Evolutionary conservation across 1,284 basidiomycete species (phyloP), one percentile per base, ranked within the genome.

Genomic region (Moesziomyces sp.): DNA sequence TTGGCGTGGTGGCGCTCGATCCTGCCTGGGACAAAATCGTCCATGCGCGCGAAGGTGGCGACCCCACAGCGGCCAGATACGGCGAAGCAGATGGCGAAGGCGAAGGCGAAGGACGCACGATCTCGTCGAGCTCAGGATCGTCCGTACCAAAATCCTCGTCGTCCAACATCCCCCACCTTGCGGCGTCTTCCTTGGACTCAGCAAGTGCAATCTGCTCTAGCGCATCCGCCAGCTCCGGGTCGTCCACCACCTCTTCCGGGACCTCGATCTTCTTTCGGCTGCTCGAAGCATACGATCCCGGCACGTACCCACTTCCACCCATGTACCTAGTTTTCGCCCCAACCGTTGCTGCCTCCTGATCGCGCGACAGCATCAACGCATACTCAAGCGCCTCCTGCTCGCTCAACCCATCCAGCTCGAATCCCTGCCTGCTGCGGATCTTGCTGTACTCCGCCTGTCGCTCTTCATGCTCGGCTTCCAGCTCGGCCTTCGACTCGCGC

Each of bases 321-420:
- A 63, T 59, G 26, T 23, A 13, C 18, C 24, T 54, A 4, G 61
- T 64, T 26, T 69, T 58, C 5, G 1, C 46, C 2, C 26, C 47
- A 0, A 52, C 62, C 18, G 47, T 78, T 5, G 70, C 81, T 59
- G 87, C 86, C 24, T 89, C 89, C 79, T 93, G 91, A 40, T 94
- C 93, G 6, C 91, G 89, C 68, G 91, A 93, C 60, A 94, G 87
- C 92, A 94, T 93, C 55, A 94, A 83, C 0, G 90, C 88, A 78
- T 94, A 94, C 74, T 92, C 91, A 21, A 94, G 85, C 0, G 91
- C 92, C 78, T 93, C 92, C 8, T 86, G 85, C 78, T 94, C 93
- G 70, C 87, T 90, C 47, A 94, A 85, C 0, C 92, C 92, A n/a
- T 78, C 81, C 11, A 94, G 86, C n/a, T 85, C 85, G 23, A 88